Percentiles rank a stretch among this genome's conserved stretches.
Conservation (phyloP, 2,329 filamentous ascomycete genomes). For the Fonsecaea nubica region DNA sequence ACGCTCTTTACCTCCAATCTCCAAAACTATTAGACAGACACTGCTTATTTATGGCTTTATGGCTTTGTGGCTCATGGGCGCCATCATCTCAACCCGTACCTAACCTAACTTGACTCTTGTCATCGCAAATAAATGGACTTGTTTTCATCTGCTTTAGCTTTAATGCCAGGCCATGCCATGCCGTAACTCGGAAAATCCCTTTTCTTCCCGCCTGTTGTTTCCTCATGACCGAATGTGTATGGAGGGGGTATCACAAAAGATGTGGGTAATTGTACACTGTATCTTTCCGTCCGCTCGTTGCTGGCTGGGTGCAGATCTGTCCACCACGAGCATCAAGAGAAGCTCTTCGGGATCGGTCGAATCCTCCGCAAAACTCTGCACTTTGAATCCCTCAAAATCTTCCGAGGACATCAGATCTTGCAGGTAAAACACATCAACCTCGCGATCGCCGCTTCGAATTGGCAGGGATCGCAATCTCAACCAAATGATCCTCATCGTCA, state of each 20-base stretch:
- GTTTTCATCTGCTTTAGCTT: not conserved
- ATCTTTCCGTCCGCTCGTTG: slow-evolving; percentile 14
- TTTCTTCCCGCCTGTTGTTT: slow-evolving; percentile 5
- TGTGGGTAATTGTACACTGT: slow-evolving; percentile 28
- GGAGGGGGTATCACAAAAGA: slow-evolving; percentile 27
- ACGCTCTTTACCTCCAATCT: not conserved
- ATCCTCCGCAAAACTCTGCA: not conserved
- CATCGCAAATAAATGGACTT: not conserved
- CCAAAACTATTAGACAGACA: not conserved
- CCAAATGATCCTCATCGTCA: slow-evolving; percentile 44
- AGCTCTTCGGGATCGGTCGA: not conserved
- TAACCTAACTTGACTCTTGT: not conserved
- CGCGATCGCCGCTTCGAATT: slow-evolving; percentile 39
- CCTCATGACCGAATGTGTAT: slow-evolving; percentile 20
- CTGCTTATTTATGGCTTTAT: too few species aligned
- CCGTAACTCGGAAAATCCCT: slow-evolving; percentile 7
- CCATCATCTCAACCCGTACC: not conserved
- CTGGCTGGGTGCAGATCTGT: slow-evolving; percentile 1
- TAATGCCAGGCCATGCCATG: not conserved
- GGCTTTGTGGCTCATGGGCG: not conserved
- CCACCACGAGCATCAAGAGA: not conserved
- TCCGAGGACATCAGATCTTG: not conserved
- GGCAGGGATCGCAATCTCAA: slow-evolving; percentile 54
- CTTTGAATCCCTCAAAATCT: not conserved
- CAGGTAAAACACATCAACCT: slow-evolving; percentile 26